Conservation (phyloP, 768 basidiomycete species). For the Daedaleopsis nitida region DNA sequence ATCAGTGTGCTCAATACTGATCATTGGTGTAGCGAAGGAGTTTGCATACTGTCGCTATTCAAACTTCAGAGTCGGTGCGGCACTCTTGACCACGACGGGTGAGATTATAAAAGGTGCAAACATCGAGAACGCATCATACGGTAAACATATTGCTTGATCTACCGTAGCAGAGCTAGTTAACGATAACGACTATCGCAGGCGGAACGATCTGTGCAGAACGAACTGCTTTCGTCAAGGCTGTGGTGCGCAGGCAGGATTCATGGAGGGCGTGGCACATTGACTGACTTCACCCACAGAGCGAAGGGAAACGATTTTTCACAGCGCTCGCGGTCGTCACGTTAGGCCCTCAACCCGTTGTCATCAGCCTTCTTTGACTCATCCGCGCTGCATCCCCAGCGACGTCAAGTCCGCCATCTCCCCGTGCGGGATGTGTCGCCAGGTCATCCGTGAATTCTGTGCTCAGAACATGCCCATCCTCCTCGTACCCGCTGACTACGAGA, state of each 20-base stretch:
- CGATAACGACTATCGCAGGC: slow-evolving; percentile 49
- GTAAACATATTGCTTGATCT: slow-evolving; percentile 39
- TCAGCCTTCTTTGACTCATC: neutral
- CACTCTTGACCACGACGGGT: slow-evolving; percentile 71
- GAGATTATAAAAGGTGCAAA: slow-evolving; percentile 83
- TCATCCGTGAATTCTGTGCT: slow-evolving; percentile 84
- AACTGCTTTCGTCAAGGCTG: slow-evolving; percentile 93
- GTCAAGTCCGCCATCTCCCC: slow-evolving; percentile 71
- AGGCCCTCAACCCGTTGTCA: neutral
- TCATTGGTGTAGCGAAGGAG: slow-evolving; percentile 54
- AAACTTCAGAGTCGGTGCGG: slow-evolving; percentile 91
- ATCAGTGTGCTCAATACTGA: neutral
- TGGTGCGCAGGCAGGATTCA: slow-evolving; percentile 53
- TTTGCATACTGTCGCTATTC: slow-evolving; percentile 84
- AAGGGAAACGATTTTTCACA: slow-evolving; percentile 68
- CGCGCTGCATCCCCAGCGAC: slow-evolving; percentile 48
- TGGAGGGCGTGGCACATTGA: no score
- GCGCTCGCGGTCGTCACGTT: slow-evolving; percentile 84
- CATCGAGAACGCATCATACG: slow-evolving; percentile 92
- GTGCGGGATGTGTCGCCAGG: slow-evolving; percentile 93
- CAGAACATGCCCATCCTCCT: slow-evolving; percentile 73
- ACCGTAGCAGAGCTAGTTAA: no score
- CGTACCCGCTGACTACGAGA: slow-evolving; percentile 64
- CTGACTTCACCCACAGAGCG: slow-evolving; percentile 56
- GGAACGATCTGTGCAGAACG: slow-evolving; percentile 93